Percentiles rank a stretch among this genome's conserved stretches.
Evolutionary conservation across 202 grass and related monocot species (phyloP).

Genomic region (Zizania palustris): DNA sequence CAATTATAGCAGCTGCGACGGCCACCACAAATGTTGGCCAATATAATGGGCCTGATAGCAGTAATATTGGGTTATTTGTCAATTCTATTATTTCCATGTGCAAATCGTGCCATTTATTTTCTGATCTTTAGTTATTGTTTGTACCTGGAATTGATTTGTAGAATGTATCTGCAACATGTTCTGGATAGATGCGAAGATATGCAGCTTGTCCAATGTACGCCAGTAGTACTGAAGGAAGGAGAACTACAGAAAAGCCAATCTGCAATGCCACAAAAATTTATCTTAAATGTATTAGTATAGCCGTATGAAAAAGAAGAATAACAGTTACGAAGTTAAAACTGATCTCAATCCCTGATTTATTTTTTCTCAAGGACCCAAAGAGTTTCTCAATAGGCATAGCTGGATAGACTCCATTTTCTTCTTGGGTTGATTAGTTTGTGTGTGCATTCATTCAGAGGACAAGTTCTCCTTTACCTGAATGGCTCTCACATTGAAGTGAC

Average conservation of each 20-base stretch:
- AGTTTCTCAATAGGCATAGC: constrained; percentile 1
- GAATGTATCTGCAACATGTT: constrained; percentile 59
- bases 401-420: background rate
- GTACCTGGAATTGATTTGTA: constrained; percentile 73
- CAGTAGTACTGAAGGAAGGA: constrained; percentile 64
- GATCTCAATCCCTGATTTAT: background rate
- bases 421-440: background rate
- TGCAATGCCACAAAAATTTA: constrained; percentile 31
- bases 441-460: constrained; percentile 12
- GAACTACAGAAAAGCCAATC: constrained; percentile 64
- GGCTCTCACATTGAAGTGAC: constrained; percentile 73
- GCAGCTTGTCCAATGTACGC: constrained; percentile 74
- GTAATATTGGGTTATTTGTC: constrained; percentile 13
- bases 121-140: constrained; percentile 4
- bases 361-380: background rate
- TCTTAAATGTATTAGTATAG: background rate
- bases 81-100: constrained; percentile 8
- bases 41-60: constrained; percentile 49
- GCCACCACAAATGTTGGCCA: constrained; percentile 67
- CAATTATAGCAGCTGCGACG: constrained; percentile 57
- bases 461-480: constrained; percentile 59
- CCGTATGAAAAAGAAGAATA: constrained; percentile 7
- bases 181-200: constrained; percentile 56
- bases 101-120: constrained; percentile 21
- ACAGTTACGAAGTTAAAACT: constrained; percentile 16